phyloP scores from a whole-genome alignment of 1,139 yeast genomes.

The Arxiozyma heterogenica region DNA sequence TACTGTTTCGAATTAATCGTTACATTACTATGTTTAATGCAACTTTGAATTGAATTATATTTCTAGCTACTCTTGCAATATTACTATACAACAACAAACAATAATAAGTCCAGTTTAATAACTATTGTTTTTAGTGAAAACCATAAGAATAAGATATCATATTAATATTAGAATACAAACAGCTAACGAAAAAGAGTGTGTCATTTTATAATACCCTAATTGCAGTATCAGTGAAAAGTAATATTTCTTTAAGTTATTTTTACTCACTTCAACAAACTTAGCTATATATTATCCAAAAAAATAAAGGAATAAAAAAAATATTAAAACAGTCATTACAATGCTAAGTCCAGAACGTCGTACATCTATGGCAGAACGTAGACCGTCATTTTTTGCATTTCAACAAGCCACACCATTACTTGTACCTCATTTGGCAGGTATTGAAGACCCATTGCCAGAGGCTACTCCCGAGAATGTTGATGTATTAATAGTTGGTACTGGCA shows the following conservation, averaged over 20 bases:
- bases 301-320: no score
- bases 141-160: no score
- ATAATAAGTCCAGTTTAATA: no score
- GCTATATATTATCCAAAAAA: no score
- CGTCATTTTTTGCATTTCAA: constrained; percentile 30
- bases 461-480: constrained; percentile 72
- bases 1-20: no score
- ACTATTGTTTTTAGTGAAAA: neutral
- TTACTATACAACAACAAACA: no score
- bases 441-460: constrained; percentile 46
- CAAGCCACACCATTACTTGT: constrained; percentile 54
- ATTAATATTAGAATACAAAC: no score
- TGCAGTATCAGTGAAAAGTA: neutral
- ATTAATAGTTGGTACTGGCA: constrained; percentile 83
- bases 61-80: neutral
- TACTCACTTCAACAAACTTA: no score
- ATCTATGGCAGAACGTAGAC: constrained; percentile 60
- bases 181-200: neutral
- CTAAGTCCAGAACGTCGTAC: constrained; percentile 39
- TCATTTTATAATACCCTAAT: no score
- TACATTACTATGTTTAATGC: no score
- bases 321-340: constrained; percentile 10
- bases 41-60: neutral
- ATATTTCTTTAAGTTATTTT: no score
- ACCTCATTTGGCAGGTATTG: constrained; percentile 74